Evolutionary conservation across 2,329 filamentous ascomycete species (phyloP), one percentile per base, ranked within the genome.

Genomic region (Helotiales sp.): DNA sequence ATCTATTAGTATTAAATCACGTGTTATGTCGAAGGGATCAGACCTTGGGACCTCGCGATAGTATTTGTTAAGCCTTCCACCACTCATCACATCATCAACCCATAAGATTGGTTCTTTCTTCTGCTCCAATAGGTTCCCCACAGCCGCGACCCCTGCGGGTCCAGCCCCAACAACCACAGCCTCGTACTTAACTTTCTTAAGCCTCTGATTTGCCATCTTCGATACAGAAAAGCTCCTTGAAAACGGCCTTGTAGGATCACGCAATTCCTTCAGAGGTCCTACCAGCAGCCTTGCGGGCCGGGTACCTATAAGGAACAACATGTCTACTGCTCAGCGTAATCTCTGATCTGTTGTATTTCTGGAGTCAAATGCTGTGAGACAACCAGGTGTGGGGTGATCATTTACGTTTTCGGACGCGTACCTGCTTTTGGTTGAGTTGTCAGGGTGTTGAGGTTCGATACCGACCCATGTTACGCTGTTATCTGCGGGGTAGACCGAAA

Each of bases 81-180:
- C 83, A 24, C 79, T 71, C 65, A 87, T 86, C 2, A 70, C 67
- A 31, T 81, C 76, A 66, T 87, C 84, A 38, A 86, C 74, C 85
- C 84, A 87, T 52, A 82, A 69, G 49, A 87, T 77, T 13, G 77
- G 77, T 8, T 73, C 70, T 7, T 78, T 72, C 47, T 77, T 75
- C 30, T 77, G 76, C 65, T 86, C 82, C 17, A 87, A 75, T 17
- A 87, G 71, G 64, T 84, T 85, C n/a, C 84, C 84, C 24, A 87
- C 75, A 6, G 79, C 80, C 3, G 82, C 83, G 55, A 87, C 77
- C 55, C 84, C 84, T 42, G 80, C 81, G 3, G 82, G 79, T 15
- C 83, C 83, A 54, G 78, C 81, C 51, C 83, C 83, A 19, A 85
- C 79, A 2, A 86, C 82, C 1, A 85, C 77, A 2, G 82, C 82